Conservation (phyloP, 1,139 yeast species). For the Candida neerlandica region DNA sequence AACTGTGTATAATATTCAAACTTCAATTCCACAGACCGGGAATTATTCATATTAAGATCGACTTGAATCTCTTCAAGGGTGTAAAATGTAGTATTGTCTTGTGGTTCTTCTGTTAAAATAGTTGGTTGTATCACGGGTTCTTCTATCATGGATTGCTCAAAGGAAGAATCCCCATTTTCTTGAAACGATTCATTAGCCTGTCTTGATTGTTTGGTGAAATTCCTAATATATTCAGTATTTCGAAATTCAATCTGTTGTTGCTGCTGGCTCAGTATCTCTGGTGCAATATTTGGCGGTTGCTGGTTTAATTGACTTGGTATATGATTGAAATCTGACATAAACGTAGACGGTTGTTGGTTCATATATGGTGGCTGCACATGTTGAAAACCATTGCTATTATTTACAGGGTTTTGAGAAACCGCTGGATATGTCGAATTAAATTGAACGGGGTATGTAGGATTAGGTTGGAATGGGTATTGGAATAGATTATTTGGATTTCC, state of each 20-base stretch:
- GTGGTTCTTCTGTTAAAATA: background rate
- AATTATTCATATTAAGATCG: background rate
- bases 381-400: no score
- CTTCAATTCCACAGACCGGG: conserved; percentile 10
- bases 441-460: no score
- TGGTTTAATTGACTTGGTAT: background rate
- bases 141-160: background rate
- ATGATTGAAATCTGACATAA: no score
- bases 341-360: no score
- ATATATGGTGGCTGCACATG: no score
- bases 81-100: background rate
- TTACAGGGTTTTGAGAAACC: no score
- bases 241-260: background rate
- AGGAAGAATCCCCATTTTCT: background rate
- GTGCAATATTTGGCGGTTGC: background rate
- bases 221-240: conserved; percentile 1
- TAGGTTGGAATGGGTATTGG: background rate
- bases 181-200: background rate
- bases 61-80: conserved; percentile 3
- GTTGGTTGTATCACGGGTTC: background rate
- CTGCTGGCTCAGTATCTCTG: background rate
- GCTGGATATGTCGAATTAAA: no score
- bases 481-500: background rate
- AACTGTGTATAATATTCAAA: conserved; percentile 19
- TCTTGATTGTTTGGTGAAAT: background rate